phyloP scores from a whole-genome alignment of 176 grass and related monocot genomes.

The Carex pumila region DNA sequence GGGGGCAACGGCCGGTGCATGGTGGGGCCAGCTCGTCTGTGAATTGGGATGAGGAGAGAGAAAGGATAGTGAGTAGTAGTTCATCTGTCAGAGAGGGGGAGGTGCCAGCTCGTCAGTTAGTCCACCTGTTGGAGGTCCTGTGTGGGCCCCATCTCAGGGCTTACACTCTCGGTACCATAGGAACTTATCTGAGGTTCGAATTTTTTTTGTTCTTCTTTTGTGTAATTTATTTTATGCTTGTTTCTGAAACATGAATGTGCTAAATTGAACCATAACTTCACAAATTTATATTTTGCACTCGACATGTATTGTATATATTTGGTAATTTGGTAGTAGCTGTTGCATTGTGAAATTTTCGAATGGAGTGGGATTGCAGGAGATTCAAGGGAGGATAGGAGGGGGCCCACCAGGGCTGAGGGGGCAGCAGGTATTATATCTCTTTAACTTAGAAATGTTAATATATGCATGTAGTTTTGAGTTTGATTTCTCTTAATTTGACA shows the following conservation, averaged over 20 bases:
- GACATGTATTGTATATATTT: neutral
- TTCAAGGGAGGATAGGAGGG: neutral
- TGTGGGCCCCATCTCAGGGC: conserved; percentile 5
- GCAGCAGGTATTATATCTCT: conserved; percentile 5
- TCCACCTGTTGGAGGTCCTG: neutral
- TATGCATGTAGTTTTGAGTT: neutral
- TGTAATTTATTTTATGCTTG: neutral
- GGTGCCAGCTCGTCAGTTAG: conserved; percentile 7
- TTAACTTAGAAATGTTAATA: neutral
- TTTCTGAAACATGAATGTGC: neutral
- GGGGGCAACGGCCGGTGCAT: neutral
- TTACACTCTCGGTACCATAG: conserved; percentile 17
- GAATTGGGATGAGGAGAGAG: conserved; percentile 21
- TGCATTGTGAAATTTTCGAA: neutral
- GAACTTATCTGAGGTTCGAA: conserved; percentile 18
- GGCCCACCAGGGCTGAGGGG: neutral
- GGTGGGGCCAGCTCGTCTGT: neutral
- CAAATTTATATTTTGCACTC: conserved; percentile 3
- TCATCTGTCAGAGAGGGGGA: neutral
- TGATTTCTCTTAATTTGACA: neutral
- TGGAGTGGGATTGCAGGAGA: conserved; percentile 11
- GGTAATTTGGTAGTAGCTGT: neutral
- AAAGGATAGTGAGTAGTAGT: conserved; percentile 5
- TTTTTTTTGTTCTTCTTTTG: neutral
- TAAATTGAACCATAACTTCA: neutral